Evolutionary conservation across 2,329 filamentous ascomycete genomes (phyloP).

Genomic region (Venturia carpophila): DNA sequence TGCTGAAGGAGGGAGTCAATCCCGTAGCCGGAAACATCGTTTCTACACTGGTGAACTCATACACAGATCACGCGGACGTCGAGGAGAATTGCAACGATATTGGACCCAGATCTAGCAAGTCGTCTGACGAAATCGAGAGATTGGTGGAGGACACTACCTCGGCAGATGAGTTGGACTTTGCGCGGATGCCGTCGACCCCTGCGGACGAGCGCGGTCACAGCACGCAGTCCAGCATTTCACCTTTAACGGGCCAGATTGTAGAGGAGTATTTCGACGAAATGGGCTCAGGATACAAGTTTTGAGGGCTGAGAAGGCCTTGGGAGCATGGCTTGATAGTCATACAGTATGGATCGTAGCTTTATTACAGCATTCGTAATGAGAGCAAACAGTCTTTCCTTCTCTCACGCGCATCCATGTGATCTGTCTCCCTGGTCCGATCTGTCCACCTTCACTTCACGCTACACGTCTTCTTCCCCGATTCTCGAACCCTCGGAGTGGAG

Average conservation of each 20-base stretch:
- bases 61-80: not conserved
- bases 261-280: not conserved
- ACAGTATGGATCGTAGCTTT: not conserved
- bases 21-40: not conserved
- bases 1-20: not conserved
- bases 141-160: conserved; percentile 3
- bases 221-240: not conserved
- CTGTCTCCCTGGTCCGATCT: no score
- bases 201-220: not conserved
- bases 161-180: not conserved
- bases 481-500: no score
- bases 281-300: not conserved
- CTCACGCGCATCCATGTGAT: no score
- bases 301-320: not conserved
- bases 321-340: not conserved
- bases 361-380: no score
- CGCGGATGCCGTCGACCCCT: not conserved
- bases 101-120: not conserved
- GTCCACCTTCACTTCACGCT: not conserved
- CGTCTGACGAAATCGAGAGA: not conserved
- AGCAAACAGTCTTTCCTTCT: no score
- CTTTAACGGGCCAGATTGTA: not conserved
- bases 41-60: not conserved
- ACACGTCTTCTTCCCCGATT: no score
- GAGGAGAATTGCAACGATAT: not conserved